Evolutionary conservation across 441 rosid genomes (phyloP), one percentile per base, ranked within the genome.

Genomic region (Cnidoscolus chayamansa): DNA sequence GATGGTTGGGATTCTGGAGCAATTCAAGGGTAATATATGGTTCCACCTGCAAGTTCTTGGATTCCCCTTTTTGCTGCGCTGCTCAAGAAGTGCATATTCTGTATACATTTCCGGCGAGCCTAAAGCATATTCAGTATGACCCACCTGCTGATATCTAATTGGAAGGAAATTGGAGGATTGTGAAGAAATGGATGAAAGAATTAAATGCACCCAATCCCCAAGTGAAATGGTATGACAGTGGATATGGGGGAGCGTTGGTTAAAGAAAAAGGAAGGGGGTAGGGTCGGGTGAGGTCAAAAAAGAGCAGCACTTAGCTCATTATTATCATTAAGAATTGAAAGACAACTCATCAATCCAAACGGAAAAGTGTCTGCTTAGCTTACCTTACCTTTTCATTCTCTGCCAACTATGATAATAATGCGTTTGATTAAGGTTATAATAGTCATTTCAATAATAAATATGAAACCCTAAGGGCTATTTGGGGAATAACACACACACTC

Each of bases 111-210:
- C 71, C 74, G 67, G 81, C 50, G 88, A 86, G 71, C 85, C 93
- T 0, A 71, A 80, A 49, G 76, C 25, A 74, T 61, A 51, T 87
- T 13, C 69, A 72, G 60, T 72, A 79, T 58, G 82, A 83, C 48
- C 83, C 83, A 93, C 96, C 40, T 93, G 97, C 71, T 81, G 84
- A 54, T 76, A 73, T 55, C 64, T 79, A 1, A 57, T 72, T 47
- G 50, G 57, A 10, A 85, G 82, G 72, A 82, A 82, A 73, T 71
- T 13, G 1, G 67, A 72, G 1, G 77, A 75, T 54, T 62, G 59
- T 65, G 76, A 56, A 51, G 77, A 72, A 74, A 72, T 67, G 72
- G 60, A 61, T 10, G 70, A 85, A 25, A 25, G 25, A 25, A 25
- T 25, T 25, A 25, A 25, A 25, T 25, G 25, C 25, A 25, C 25